A percentile compares a stretch with the other conserved stretches of the same genome.
These are phyloP conservation scores for Collybia mongolica DNA, from an alignment of 768 basidiomycete genomes.

Conservation along the genomic window DNA sequence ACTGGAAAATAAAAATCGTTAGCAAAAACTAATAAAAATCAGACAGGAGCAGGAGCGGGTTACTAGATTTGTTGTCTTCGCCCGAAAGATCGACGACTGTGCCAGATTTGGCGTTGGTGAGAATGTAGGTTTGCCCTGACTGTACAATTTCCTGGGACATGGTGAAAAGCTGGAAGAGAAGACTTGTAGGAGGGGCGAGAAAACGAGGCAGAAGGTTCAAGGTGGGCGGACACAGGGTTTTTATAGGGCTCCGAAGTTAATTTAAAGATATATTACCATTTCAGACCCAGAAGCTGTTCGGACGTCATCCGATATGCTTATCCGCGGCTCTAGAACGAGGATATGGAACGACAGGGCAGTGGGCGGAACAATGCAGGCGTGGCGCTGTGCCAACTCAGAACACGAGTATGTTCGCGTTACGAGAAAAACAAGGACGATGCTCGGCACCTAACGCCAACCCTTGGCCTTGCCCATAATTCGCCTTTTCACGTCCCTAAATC, in stretches of 20 bases:
- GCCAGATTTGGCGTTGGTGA: constrained; percentile 50
- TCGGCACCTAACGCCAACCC: no score
- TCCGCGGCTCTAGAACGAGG: no score
- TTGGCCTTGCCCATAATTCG: no score
- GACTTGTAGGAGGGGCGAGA: not conserved
- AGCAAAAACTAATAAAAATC: not conserved
- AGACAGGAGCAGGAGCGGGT: constrained; percentile 12
- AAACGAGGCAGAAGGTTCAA: not conserved
- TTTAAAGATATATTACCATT: no score
- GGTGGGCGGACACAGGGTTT: no score
- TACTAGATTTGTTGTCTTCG: constrained; percentile 45
- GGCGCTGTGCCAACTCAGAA: no score
- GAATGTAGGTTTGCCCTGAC: constrained; percentile 38
- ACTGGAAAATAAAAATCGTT: constrained; percentile 27
- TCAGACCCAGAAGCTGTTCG: not conserved
- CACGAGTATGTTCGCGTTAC: no score
- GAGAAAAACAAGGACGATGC: no score
- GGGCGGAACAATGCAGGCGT: no score
- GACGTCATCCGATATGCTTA: not conserved
- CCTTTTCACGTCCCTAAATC: no score
- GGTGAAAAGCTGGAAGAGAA: not conserved
- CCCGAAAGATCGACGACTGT: constrained; percentile 59
- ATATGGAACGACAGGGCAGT: no score
- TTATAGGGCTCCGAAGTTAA: no score
- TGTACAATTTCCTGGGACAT: constrained; percentile 26